Evolutionary conservation across 805 yeast species (phyloP), one percentile per base, ranked within the genome.

Genomic region (Ogataea angusta): DNA sequence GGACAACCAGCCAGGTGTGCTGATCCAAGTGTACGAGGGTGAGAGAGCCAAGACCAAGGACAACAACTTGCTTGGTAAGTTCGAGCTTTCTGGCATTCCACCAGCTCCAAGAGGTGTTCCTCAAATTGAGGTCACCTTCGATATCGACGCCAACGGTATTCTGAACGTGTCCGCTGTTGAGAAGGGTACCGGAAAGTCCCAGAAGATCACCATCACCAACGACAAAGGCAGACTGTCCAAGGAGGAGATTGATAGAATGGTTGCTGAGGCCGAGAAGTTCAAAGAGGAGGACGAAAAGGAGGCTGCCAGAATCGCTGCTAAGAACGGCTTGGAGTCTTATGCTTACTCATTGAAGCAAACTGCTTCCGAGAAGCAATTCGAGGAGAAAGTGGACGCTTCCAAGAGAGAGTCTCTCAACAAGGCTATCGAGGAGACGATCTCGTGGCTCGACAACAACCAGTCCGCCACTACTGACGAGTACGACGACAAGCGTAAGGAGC

Each of bases 371-470:
- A 72, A 67, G 46, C 51, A 48, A 34, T 60, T 60, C 44, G 64
- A 52, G 39, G 63, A 59, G 46, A 60, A 62, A 50, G 66, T 64
- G 47, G 73, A 62, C 30, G 67, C 64, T 30, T 72, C 69, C 32
- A 66, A 64, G 48, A 60, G 69, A 46, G 82, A 80, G 64, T 71
- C 77, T 57, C 76, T 88, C 54, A 72, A 78, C 62, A 77, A 78
- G 69, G 87, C 93, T 56, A 80, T 85, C 60, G 87, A 85, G 49
- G 95, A 85, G 70, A 57, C 59, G 32, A 82, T 87, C 59, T 70
- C 76, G 49, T 91, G 97, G 97, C 82, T 91, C 70, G 98, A 91
- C 70, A 77, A 80, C 58, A 87, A 89, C 75, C 93, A 85, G 73
- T 77, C 96, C 51, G 98, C 95, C 53, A 69, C 95, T 41, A 78